Evolutionary conservation across 768 basidiomycete species (phyloP).

Genomic region (Gelatoporia subvermispora): DNA sequence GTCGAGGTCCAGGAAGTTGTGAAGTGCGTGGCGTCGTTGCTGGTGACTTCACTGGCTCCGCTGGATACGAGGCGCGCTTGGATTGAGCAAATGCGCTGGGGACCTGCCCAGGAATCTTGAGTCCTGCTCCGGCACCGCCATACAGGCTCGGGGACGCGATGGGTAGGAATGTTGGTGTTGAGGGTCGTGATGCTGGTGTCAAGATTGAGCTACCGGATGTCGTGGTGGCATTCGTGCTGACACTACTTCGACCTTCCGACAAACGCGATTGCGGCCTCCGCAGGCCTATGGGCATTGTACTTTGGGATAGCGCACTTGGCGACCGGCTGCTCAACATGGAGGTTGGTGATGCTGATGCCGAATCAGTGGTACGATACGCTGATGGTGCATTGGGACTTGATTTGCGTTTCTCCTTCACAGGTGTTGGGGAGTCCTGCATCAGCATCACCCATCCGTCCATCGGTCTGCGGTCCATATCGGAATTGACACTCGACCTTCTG

Average conservation of each 20-base stretch:
- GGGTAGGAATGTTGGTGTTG: conserved; percentile 77
- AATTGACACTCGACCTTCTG: conserved; percentile 18
- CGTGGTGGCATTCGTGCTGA: conserved; percentile 51
- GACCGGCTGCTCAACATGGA: conserved; percentile 34
- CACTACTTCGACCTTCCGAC: conserved; percentile 42
- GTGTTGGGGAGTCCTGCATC: conserved; percentile 82
- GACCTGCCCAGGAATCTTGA: conserved; percentile 58
- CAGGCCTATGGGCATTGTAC: conserved; percentile 39
- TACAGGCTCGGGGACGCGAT: conserved; percentile 52
- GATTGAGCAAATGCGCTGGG: conserved; percentile 35
- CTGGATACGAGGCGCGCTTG: conserved; percentile 63
- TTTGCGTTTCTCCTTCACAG: conserved; percentile 50
- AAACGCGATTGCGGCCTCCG: conserved; percentile 71
- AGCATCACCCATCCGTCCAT: conserved; percentile 85
- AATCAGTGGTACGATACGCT: conserved; percentile 43
- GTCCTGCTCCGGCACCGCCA: conserved; percentile 32
- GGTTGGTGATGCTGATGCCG: conserved; percentile 41
- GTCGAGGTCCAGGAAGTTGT: conserved; percentile 12
- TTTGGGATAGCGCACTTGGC: conserved; percentile 35
- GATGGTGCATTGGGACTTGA: conserved; percentile 61
- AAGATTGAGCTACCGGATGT: conserved; percentile 59
- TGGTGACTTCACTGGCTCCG: conserved; percentile 33
- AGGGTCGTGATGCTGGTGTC: conserved; percentile 63
- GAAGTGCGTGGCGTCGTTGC: conserved; percentile 6
- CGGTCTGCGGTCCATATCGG: conserved; percentile 37